These are phyloP conservation scores for Euphorbia tirucalli DNA, from an alignment of 345 rosid species.

Conservation along the genomic window DNA sequence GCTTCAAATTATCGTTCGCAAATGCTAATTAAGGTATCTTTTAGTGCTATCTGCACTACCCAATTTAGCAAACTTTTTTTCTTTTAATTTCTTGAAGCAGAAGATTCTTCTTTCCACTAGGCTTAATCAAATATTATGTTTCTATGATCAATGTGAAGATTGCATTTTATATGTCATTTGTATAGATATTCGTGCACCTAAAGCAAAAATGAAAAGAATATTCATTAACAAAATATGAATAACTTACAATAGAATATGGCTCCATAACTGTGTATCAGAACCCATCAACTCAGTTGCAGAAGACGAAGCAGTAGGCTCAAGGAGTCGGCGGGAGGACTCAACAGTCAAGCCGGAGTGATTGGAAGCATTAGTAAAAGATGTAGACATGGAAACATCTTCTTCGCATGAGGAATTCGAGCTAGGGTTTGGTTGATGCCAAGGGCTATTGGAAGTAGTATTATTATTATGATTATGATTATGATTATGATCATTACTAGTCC, in stretches of 20 bases:
- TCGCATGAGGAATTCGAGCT: conserved; percentile 53
- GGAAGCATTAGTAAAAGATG: conserved; percentile 51
- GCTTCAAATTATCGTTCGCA: no score
- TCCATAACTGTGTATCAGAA: conserved; percentile 62
- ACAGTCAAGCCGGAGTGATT: conserved; percentile 61
- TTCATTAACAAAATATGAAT: neutral
- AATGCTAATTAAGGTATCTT: no score
- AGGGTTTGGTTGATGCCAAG: conserved; percentile 45
- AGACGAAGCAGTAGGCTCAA: conserved; percentile 35
- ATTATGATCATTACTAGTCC: conserved; percentile 22
- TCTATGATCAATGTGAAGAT: no score
- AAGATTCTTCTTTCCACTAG: conserved; percentile 25
- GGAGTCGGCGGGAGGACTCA: conserved; percentile 44
- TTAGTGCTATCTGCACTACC: neutral
- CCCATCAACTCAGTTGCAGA: conserved; percentile 48
- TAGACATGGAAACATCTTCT: conserved; percentile 60
- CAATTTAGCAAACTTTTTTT: neutral
- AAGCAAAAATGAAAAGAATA: neutral
- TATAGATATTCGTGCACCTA: neutral
- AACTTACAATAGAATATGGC: conserved; percentile 62
- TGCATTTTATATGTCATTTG: no score
- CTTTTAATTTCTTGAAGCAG: neutral
- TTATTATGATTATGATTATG: neutral
- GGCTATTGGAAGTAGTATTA: no score
- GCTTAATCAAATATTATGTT: no score